Evolutionary conservation across 2,329 filamentous ascomycete species (phyloP).

Genomic region (Pseudocercospora ulei): DNA sequence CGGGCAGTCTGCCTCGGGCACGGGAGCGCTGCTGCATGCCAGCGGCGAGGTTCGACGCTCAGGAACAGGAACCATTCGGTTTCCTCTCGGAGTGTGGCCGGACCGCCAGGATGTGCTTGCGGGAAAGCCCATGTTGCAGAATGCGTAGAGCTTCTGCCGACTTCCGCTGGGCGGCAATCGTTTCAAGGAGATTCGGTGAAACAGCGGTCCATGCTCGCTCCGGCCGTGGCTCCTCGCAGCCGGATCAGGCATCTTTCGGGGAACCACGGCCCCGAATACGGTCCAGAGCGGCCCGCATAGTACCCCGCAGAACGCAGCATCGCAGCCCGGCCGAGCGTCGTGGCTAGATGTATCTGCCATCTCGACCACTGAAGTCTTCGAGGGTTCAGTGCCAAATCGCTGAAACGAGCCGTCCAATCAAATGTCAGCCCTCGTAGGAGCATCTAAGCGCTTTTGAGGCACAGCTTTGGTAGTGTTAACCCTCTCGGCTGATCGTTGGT

Average conservation of each 20-base stretch:
- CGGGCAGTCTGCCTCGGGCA: neutral
- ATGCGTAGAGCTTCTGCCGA: slow-evolving; percentile 6
- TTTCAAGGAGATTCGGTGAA: slow-evolving; percentile 7
- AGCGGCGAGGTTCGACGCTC: neutral
- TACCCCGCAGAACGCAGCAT: too few species aligned
- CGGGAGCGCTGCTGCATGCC: neutral
- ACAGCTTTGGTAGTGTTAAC: too few species aligned
- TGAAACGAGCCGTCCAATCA: too few species aligned
- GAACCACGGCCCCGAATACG: slow-evolving; percentile 2
- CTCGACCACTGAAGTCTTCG: too few species aligned
- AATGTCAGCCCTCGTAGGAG: too few species aligned
- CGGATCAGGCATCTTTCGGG: slow-evolving; percentile 7
- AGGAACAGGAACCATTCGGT: slow-evolving; percentile 9
- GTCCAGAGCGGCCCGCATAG: neutral
- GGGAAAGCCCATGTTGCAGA: slow-evolving; percentile 1
- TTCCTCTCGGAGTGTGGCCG: slow-evolving; percentile 7
- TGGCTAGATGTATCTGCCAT: too few species aligned
- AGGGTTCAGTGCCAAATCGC: too few species aligned
- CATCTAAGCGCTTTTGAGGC: too few species aligned
- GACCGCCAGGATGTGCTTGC: neutral
- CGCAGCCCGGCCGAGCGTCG: too few species aligned
- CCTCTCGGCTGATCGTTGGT: too few species aligned
- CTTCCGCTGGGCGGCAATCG: neutral
- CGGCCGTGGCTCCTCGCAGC: neutral
- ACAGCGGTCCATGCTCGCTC: slow-evolving; percentile 7